Conservation (phyloP, 352 stramenopile species). For the Phytophthora lateralis region DNA sequence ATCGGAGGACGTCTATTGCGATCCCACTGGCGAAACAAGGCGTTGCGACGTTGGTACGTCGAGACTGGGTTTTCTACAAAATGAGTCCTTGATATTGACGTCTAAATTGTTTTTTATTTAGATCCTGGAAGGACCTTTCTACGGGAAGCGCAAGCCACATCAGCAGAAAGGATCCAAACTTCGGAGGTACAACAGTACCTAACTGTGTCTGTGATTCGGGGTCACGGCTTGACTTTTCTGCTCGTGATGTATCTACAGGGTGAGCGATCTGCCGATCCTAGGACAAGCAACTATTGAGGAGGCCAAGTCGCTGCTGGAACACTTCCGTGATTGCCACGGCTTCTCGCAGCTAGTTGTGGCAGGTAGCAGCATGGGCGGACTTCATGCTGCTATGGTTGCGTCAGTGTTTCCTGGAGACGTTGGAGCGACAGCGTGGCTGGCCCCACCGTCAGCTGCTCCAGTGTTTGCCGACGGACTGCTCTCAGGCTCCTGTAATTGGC, state of each 20-base stretch:
- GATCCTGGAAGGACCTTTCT: slow-evolving; percentile 85
- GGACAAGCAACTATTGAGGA: slow-evolving; percentile 86
- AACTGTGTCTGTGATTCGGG: not conserved
- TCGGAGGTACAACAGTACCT: slow-evolving; percentile 38
- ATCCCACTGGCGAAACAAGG: slow-evolving; percentile 69
- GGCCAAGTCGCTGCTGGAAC: slow-evolving; percentile 73
- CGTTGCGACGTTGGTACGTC: slow-evolving; percentile 63
- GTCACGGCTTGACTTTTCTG: not conserved
- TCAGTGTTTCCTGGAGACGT: slow-evolving; percentile 76
- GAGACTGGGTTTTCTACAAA: no score
- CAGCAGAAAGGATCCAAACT: slow-evolving; percentile 82
- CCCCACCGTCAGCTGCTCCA: slow-evolving; percentile 67
- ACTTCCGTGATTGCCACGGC: slow-evolving; percentile 56
- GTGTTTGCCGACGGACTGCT: slow-evolving; percentile 81
- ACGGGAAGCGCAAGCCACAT: slow-evolving; percentile 65
- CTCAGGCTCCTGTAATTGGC: slow-evolving; percentile 80
- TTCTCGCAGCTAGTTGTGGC: slow-evolving; percentile 73
- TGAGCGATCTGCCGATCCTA: slow-evolving; percentile 75
- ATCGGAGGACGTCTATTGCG: slow-evolving; percentile 65
- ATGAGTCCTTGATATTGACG: no score
- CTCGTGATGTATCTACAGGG: slow-evolving; percentile 25
- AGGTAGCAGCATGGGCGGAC: slow-evolving; percentile 76
- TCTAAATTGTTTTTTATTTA: no score
- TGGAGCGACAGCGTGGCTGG: slow-evolving; percentile 69
- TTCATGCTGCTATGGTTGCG: slow-evolving; percentile 80